A percentile compares a stretch with the other conserved stretches of the same genome.
Conservation (phyloP, 768 basidiomycete species). For the Pleurotus platypus region DNA sequence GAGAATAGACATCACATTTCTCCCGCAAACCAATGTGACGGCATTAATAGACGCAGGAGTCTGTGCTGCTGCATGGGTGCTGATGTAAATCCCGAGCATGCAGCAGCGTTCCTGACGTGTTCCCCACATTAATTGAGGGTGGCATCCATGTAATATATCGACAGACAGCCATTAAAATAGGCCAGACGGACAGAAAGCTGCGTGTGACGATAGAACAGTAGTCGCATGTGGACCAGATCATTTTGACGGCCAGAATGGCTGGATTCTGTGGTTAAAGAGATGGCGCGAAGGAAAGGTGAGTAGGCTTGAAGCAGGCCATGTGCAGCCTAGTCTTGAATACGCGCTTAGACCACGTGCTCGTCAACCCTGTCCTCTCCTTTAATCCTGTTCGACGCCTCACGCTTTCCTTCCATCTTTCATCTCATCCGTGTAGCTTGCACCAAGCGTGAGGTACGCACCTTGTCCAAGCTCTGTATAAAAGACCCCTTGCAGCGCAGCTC, state of each 20-base stretch:
- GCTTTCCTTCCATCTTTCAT: constrained; percentile 8
- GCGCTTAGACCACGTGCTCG: constrained; percentile 5
- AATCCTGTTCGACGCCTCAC: constrained; percentile 3
- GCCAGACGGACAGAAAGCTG: neutral
- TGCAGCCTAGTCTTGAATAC: neutral
- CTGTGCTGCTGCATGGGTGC: neutral
- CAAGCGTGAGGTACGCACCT: constrained; percentile 1
- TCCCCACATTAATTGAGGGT: no score
- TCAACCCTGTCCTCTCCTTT: constrained; percentile 8
- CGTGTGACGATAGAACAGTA: constrained; percentile 3
- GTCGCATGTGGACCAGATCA: constrained; percentile 8
- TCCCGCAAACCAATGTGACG: neutral
- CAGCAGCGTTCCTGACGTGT: neutral
- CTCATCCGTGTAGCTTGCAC: neutral
- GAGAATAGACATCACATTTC: no score
- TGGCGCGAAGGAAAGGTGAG: constrained; percentile 3
- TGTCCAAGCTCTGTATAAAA: neutral
- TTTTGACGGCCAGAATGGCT: neutral
- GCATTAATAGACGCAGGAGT: neutral
- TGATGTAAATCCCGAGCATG: constrained; percentile 2
- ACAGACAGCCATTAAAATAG: neutral
- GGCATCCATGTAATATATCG: no score
- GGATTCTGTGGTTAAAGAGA: neutral
- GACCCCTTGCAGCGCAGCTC: neutral
- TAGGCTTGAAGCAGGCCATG: constrained; percentile 2